Evolutionary conservation across 768 basidiomycete genomes (phyloP).

Genomic region (Pholiota molesta): DNA sequence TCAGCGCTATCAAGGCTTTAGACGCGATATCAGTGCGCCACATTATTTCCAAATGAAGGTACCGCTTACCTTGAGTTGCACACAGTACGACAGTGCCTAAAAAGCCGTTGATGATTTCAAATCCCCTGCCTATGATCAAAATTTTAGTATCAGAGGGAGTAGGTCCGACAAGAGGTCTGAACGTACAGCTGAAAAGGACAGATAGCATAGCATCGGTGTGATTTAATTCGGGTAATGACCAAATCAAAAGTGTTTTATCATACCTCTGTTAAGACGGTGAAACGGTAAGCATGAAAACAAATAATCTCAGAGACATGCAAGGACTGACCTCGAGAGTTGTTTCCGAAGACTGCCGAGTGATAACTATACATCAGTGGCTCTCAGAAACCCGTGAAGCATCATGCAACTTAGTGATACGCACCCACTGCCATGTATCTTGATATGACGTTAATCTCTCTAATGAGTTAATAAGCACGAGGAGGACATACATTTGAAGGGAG

Average conservation of each 20-base stretch:
- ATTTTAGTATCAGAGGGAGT: no score
- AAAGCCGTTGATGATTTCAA: background rate
- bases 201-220: background rate
- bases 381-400: no score
- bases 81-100: background rate
- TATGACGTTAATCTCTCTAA: background rate
- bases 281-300: no score
- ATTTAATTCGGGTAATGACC: no score
- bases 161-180: background rate
- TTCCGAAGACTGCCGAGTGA: no score
- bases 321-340: no score
- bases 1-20: background rate
- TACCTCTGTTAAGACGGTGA: background rate
- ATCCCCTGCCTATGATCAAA: background rate
- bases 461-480: background rate
- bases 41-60: background rate
- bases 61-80: background rate
- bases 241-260: background rate
- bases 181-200: background rate
- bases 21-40: background rate
- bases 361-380: no score
- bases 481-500: background rate
- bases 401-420: background rate
- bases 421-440: background rate
- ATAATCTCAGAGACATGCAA: no score